A percentile compares a stretch with the other conserved stretches of the same genome.
These are phyloP conservation scores for Diutina ranongensis DNA, from an alignment of 1,139 yeast genomes.

Conservation along the genomic window DNA sequence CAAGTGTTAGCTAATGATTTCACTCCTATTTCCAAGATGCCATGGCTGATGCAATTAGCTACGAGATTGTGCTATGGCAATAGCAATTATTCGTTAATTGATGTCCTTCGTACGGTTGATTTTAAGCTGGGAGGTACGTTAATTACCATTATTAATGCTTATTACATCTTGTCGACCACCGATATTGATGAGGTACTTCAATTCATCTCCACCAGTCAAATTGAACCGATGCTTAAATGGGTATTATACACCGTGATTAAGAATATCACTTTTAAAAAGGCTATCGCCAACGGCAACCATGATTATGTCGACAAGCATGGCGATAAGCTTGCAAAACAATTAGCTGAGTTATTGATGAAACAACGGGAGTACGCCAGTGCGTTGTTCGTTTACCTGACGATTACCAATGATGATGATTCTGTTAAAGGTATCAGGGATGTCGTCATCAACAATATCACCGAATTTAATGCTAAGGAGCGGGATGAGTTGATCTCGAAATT, in stretches of 20 bases:
- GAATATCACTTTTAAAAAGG: not conserved
- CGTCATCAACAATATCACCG: not conserved
- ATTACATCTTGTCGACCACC: not conserved
- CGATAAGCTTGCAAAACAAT: not conserved
- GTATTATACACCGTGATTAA: not conserved
- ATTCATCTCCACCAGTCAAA: not conserved
- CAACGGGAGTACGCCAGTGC: not conserved
- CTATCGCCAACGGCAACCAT: not conserved
- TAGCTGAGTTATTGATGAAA: not conserved
- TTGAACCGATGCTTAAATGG: not conserved
- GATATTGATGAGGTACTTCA: not conserved
- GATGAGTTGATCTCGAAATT: too few relatives aligned
- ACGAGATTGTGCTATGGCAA: not conserved
- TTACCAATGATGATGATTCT: not conserved
- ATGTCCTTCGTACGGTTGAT: not conserved
- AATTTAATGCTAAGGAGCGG: not conserved
- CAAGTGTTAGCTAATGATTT: not conserved
- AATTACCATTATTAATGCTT: not conserved
- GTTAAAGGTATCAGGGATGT: not conserved
- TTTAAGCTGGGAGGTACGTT: not conserved
- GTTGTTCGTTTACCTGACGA: conserved; percentile 3
- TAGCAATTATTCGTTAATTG: not conserved
- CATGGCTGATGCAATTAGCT: conserved; percentile 5
- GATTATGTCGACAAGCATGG: not conserved
- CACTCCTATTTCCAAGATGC: not conserved